Base-by-base conservation (phyloP, 306 rosid genomes). In the Glycyrrhiza uralensis region DNA sequence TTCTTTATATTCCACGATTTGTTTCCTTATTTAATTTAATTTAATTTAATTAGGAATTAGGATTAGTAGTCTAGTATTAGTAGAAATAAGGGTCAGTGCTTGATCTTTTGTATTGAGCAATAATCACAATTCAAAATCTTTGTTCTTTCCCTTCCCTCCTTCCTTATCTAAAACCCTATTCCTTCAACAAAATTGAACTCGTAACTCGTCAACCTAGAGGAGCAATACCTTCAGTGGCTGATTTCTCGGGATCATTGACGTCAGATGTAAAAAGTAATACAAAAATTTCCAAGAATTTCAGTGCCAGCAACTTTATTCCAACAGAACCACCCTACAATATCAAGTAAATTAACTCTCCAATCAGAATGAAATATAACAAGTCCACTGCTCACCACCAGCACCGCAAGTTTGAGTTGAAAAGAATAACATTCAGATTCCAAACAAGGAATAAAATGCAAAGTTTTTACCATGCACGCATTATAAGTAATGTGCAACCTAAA, bases 241-340 rank as follows among this genome's bases (percentile, higher is more conserved):
- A 66, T 70, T 87, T 82, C 67, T 87, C 96, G 60, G 87, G 56
- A 74, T 84, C 89, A 84, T 56, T 66, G 61, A 30, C 30, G 46
- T 94, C 92, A 17, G 92, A 75, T 32, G 99, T 84, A 77, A 91
- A 91, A 58, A 87, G 84, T 71, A 89, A 79, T 62, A 91, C 89
- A 82, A 85, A 80, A n/a, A 87, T 82, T 84, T 94, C 99, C 90
- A 91, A 70, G 81, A 88, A 91, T 81, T 94, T 94, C 86, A 94
- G 84, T 6, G 96, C 99, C 71, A 87, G 81, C 87, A 94, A 64
- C 85, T 83, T 91, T 60, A 72, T 69, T 86, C 85, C 95, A 20
- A 79, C 85, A 61, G 86, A 81, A 54, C 91, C 97, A 69, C 96
- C 93, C 99, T 94, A 76, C 91, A 89, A 84, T 35, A 85, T 68